Evolutionary conservation across 164 flowering plant species (phyloP).

Genomic region (Saururus chinensis): DNA sequence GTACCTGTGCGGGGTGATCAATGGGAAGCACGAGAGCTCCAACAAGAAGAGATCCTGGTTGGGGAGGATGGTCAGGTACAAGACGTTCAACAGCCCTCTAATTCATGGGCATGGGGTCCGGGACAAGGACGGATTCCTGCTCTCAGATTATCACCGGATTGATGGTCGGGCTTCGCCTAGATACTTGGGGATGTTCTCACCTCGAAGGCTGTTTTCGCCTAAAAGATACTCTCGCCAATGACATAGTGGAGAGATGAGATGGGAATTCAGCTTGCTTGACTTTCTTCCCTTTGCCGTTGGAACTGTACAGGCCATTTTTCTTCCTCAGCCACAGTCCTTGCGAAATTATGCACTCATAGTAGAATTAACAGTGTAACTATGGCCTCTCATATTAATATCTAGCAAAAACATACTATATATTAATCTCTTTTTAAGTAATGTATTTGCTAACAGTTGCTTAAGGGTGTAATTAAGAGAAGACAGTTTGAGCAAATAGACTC

Average conservation of each 20-base stretch:
- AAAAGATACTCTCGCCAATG: background rate
- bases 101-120: constrained; percentile 10
- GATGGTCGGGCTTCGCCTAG: constrained; percentile 62
- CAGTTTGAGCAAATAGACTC: too few species aligned
- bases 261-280: background rate
- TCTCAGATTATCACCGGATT: constrained; percentile 41
- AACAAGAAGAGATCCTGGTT: constrained; percentile 49
- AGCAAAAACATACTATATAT: too few species aligned
- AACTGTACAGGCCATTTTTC: too few species aligned
- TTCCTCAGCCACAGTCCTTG: too few species aligned
- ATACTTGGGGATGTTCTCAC: constrained; percentile 54
- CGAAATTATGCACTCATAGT: too few species aligned
- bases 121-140: constrained; percentile 24
- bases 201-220: constrained; percentile 60
- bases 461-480: too few species aligned
- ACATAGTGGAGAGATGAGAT: background rate
- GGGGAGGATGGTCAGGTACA: constrained; percentile 39
- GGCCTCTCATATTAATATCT: too few species aligned
- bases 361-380: too few species aligned
- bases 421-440: too few species aligned
- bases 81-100: constrained; percentile 42
- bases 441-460: too few species aligned
- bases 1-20: constrained; percentile 58
- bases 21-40: constrained; percentile 12
- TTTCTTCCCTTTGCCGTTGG: too few species aligned